phyloP scores from a whole-genome alignment of 345 rosid species.

The Euphorbia peplus region DNA sequence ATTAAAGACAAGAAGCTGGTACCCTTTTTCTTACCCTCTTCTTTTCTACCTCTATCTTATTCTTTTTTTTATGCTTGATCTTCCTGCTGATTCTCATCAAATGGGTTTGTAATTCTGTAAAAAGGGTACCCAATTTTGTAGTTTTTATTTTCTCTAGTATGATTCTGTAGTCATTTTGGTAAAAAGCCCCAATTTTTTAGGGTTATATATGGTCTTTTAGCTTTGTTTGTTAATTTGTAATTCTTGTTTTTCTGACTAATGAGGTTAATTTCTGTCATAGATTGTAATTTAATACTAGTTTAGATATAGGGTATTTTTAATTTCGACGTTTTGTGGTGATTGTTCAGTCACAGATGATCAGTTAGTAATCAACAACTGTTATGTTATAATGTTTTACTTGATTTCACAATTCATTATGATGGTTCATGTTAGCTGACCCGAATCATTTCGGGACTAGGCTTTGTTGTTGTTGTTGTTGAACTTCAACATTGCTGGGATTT shows the following conservation, averaged over 20 bases:
- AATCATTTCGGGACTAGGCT: too few species aligned
- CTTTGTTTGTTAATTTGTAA: background rate
- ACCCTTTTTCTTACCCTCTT: constrained; percentile 14
- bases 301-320: background rate
- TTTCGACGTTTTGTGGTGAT: background rate
- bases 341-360: background rate
- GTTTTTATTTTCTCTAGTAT: background rate
- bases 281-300: background rate
- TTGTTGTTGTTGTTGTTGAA: too few species aligned
- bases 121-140: background rate
- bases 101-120: background rate
- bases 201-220: constrained; percentile 1
- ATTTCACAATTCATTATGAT: too few species aligned
- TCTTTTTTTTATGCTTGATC: constrained; percentile 6
- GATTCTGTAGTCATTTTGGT: background rate
- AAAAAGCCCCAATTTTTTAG: background rate
- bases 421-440: too few species aligned
- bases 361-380: background rate
- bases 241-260: background rate
- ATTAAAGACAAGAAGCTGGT: constrained; percentile 70
- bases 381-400: background rate
- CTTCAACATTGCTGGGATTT: background rate
- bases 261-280: background rate
- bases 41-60: background rate
- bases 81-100: background rate